Base-by-base conservation (phyloP, 2,329 filamentous ascomycete genomes). In the Bipolaris sorokiniana region DNA sequence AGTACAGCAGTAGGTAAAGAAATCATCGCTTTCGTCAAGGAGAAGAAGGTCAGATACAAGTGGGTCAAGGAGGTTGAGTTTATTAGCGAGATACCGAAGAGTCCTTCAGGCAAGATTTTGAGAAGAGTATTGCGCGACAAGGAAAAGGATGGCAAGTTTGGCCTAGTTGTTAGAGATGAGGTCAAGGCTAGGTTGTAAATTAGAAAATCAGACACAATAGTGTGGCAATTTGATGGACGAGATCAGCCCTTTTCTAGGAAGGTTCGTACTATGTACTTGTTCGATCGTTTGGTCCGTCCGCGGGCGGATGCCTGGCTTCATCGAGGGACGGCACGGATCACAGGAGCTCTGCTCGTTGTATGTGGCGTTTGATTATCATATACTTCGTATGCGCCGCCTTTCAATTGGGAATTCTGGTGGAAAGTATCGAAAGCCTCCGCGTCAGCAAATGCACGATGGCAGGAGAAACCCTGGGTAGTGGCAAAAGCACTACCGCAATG, bases 11-110 rank as follows among this genome's bases (percentile, higher is more conserved):
- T 71, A n/a, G 79, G 69, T 31, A 75, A 73, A 48, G 77, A 81
- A 18, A 76, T 82, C 48, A 71, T 80, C 11, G 67, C 66, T 2
- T 81, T 77, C 71, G 72, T 81, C 9, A 75, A 73, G 46, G 73
- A 73, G 54, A 80, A 78, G 62, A 81, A 82, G 44, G 78, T 80
- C 2, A 74, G 76, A 51, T 78, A 82, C 58, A 82, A 82, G 70
- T 77, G 77, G 65, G 60, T 82, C 4, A 73, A 78, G 56, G 80
- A 80, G 48, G 76, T 81, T 4, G 77, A 78, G 44, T 81, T 82
- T 51, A 74, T 79, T 7, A 73, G 76, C 16, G 78, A 79, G 62
- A 80, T 82, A 23, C 80, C 80, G 1, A 82, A 82, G 73, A 78
- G 75, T 38, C 74, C 76, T 0, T 77, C 74, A 38, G 80, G 80